These are phyloP conservation scores for Paraphaeosphaeria minitans DNA, from an alignment of 2,329 filamentous ascomycete genomes.

Conservation along the genomic window DNA sequence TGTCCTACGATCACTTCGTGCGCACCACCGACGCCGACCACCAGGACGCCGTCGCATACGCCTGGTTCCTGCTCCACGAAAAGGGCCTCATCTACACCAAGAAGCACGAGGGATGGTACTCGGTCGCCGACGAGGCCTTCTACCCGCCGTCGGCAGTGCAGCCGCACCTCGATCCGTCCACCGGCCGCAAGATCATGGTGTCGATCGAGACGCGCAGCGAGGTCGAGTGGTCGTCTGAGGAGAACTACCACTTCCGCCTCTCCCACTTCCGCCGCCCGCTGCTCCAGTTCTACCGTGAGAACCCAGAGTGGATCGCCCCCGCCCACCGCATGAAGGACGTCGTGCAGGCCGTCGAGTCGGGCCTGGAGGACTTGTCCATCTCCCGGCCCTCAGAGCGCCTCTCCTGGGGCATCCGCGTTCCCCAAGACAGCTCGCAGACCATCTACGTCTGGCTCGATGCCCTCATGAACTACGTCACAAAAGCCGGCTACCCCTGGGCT, in stretches of 20 bases:
- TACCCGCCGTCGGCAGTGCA: constrained; percentile 80
- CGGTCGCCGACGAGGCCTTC: constrained; percentile 94
- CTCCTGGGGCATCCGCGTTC: constrained; percentile 87
- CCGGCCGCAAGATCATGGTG: constrained; percentile 80
- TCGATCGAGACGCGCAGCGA: constrained; percentile 87
- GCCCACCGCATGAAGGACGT: constrained; percentile 76
- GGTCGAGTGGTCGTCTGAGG: constrained; percentile 93
- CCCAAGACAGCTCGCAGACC: constrained; percentile 81
- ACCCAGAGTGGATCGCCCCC: constrained; percentile 79
- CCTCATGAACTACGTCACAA: constrained; percentile 90
- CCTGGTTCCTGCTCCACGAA: constrained; percentile 79
- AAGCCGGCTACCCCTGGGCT: constrained; percentile 81
- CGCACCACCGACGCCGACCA: constrained; percentile 87
- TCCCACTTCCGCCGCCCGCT: constrained; percentile 80
- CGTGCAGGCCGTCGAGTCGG: constrained; percentile 73
- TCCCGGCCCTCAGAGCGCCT: constrained; percentile 80
- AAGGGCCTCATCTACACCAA: constrained; percentile 80
- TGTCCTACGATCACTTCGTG: constrained; percentile 85
- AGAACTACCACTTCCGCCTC: constrained; percentile 92
- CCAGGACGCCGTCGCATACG: constrained; percentile 81
- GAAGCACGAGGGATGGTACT: constrained; percentile 95
- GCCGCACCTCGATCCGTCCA: constrained; percentile 74
- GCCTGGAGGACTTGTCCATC: constrained; percentile 85
- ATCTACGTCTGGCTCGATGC: constrained; percentile 99
- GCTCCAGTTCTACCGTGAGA: constrained; percentile 77